A percentile compares a stretch with the other conserved stretches of the same genome.
phyloP scores from a whole-genome alignment of 495 filamentous ascomycete species.

The Bacidia rubella region DNA sequence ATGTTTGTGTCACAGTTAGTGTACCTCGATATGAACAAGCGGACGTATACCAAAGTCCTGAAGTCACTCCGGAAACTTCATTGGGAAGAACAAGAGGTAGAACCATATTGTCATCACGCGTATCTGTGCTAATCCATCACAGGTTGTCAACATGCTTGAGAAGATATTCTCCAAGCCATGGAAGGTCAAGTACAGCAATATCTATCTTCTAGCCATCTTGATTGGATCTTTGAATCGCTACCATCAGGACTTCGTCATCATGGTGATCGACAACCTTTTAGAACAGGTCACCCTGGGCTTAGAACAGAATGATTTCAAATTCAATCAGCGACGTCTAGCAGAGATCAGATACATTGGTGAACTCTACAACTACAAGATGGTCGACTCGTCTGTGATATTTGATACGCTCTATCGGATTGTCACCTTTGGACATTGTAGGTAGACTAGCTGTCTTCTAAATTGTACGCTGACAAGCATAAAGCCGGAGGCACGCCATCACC shows the following conservation, averaged over 20 bases:
- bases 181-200: conserved; percentile 95
- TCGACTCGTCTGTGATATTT: conserved; percentile 91
- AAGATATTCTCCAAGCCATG: conserved; percentile 91
- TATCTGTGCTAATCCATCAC: not conserved
- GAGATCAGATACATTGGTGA: conserved; percentile 96
- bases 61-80: conserved; percentile 91
- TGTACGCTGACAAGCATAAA: conserved; percentile 9
- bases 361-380: conserved; percentile 95
- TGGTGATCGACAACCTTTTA: conserved; percentile 76
- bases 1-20: conserved; percentile 83
- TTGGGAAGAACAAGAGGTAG: conserved; percentile 84
- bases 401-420: conserved; percentile 90
- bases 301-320: conserved; percentile 94
- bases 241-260: conserved; percentile 79
- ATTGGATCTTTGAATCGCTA: conserved; percentile 77
- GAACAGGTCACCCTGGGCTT: conserved; percentile 81
- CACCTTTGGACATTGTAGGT: conserved; percentile 71
- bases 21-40: conserved; percentile 85
- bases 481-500: conserved; percentile 69
- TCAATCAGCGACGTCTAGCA: conserved; percentile 88
- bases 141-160: conserved; percentile 69
- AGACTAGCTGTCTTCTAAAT: not conserved
- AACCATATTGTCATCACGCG: not conserved
- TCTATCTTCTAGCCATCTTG: conserved; percentile 89
- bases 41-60: conserved; percentile 81